Percentiles rank a stretch among this genome's conserved stretches.
Conservation (phyloP, 139 green algal genomes). For the Tetratostichococcus sp. region DNA sequence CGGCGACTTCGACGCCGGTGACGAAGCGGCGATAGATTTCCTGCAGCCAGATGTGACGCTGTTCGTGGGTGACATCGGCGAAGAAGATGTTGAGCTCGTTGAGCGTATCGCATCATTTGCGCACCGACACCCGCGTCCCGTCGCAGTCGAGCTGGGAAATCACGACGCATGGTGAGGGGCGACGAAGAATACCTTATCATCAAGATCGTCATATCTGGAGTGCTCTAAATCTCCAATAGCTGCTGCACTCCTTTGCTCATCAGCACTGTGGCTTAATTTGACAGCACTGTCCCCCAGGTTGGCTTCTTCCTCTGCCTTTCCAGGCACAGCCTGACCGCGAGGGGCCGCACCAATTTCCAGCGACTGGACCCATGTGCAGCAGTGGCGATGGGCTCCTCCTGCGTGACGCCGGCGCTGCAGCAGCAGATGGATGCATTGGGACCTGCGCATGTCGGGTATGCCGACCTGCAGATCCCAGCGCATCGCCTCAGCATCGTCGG, state of each 20-base stretch:
- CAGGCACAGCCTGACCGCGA: slow-evolving; percentile 23
- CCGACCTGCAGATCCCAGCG: slow-evolving; percentile 17
- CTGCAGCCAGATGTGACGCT: slow-evolving; percentile 48
- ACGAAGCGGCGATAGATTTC: slow-evolving; percentile 38
- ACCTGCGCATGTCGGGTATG: slow-evolving; percentile 46
- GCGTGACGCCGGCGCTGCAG: neutral
- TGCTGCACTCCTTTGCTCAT: too few species aligned
- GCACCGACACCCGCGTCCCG: slow-evolving; percentile 10
- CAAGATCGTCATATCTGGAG: too few species aligned
- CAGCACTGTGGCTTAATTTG: too few species aligned
- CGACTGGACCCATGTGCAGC: neutral
- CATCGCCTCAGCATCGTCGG: slow-evolving; percentile 39
- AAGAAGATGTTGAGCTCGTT: slow-evolving; percentile 55
- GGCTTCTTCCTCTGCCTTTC: too few species aligned
- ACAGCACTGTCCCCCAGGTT: too few species aligned
- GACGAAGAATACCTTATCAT: too few species aligned
- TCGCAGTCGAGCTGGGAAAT: slow-evolving; percentile 60
- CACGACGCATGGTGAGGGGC: slow-evolving; percentile 55
- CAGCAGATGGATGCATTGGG: slow-evolving; percentile 53
- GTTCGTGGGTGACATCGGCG: slow-evolving; percentile 66
- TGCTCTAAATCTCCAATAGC: too few species aligned
- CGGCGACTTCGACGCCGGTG: slow-evolving; percentile 32
- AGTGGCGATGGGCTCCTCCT: neutral
- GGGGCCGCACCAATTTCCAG: neutral
- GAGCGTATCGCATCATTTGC: slow-evolving; percentile 29